Conservation (phyloP, 352 stramenopile species). For the Phytophthora litchii region DNA sequence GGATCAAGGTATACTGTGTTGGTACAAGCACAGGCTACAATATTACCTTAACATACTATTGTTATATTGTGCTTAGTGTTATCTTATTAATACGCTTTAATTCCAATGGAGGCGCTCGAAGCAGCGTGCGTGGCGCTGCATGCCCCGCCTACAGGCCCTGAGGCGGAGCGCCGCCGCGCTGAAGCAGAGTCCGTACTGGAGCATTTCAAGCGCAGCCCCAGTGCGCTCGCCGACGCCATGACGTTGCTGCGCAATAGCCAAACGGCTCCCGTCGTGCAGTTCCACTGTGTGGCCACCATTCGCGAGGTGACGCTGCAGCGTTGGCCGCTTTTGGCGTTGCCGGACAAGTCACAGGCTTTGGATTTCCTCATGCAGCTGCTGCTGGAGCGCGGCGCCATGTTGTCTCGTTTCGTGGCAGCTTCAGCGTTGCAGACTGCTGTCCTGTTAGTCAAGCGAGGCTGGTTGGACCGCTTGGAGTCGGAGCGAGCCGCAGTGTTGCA, state of each 20-base stretch:
- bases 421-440: slow-evolving; percentile 74
- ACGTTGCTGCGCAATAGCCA: slow-evolving; percentile 42
- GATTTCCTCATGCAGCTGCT: slow-evolving; percentile 85
- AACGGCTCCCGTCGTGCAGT: slow-evolving; percentile 66
- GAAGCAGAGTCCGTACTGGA: slow-evolving; percentile 72
- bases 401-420: slow-evolving; percentile 67
- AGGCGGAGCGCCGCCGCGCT: slow-evolving; percentile 55
- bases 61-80: too few species aligned
- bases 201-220: slow-evolving; percentile 84
- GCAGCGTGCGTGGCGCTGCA: slow-evolving; percentile 75
- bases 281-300: slow-evolving; percentile 81
- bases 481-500: slow-evolving; percentile 66
- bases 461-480: slow-evolving; percentile 63
- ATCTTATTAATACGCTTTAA: too few species aligned
- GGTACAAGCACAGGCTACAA: too few species aligned
- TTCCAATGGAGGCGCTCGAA: slow-evolving; percentile 71
- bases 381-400: slow-evolving; percentile 53
- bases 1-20: too few species aligned
- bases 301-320: slow-evolving; percentile 77
- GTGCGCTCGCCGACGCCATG: slow-evolving; percentile 66
- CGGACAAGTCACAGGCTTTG: slow-evolving; percentile 59
- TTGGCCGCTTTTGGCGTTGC: slow-evolving; percentile 54
- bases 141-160: slow-evolving; percentile 53
- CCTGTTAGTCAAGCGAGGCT: slow-evolving; percentile 82
- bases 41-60: too few species aligned